A percentile compares a stretch with the other conserved stretches of the same genome.
phyloP scores from a whole-genome alignment of 1,284 basidiomycete species.

The Fomitiporia mediterranea region DNA sequence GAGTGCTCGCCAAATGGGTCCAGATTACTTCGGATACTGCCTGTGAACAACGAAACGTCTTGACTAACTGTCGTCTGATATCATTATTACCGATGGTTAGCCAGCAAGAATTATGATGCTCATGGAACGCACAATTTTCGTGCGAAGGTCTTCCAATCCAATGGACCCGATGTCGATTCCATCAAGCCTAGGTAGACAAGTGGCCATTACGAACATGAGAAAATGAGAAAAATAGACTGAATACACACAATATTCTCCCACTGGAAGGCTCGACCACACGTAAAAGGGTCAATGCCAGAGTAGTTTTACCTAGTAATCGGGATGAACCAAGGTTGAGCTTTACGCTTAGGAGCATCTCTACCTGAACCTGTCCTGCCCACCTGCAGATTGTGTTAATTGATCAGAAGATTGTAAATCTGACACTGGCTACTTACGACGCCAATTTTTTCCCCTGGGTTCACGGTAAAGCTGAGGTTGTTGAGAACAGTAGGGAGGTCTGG shows the following conservation, averaged over 20 bases:
- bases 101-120: not conserved
- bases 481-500: constrained; percentile 71
- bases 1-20: constrained; percentile 66
- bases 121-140: constrained; percentile 23
- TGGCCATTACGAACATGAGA: not conserved
- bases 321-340: constrained; percentile 23
- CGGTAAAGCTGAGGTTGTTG: constrained; percentile 61
- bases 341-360: constrained; percentile 26
- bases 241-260: constrained; percentile 63
- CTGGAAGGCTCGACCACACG: constrained; percentile 74
- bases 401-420: not conserved
- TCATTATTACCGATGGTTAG: constrained; percentile 4
- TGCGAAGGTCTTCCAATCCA: constrained; percentile 78
- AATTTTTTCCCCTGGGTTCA: constrained; percentile 73
- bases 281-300: constrained; percentile 70
- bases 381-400: constrained; percentile 28
- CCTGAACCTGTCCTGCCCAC: constrained; percentile 64
- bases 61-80: constrained; percentile 75
- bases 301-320: constrained; percentile 53
- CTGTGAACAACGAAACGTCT: constrained; percentile 82
- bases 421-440: constrained; percentile 55
- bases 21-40: constrained; percentile 75
- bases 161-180: constrained; percentile 79
- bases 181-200: constrained; percentile 51
- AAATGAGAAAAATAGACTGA: not conserved